Conservation (phyloP, 352 stramenopile genomes). For the Phytopythium aichiense region DNA sequence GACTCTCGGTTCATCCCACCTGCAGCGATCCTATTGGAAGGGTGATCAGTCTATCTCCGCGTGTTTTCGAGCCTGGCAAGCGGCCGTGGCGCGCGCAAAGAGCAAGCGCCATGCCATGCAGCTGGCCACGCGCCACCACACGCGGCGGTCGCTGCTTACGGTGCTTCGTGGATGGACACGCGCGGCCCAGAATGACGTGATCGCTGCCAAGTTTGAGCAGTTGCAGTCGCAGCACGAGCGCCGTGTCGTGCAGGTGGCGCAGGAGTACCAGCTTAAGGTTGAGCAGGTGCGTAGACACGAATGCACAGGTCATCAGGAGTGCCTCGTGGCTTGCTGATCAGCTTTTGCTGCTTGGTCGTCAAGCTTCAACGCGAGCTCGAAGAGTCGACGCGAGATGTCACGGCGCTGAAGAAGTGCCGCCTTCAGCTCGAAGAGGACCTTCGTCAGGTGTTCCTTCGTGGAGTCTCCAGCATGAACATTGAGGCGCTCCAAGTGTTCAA, state of each 20-base stretch:
- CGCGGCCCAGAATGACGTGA: conserved; percentile 5
- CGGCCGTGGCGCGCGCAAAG: background rate
- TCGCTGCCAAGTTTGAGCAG: background rate
- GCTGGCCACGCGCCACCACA: conserved; percentile 11
- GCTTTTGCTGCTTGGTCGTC: background rate
- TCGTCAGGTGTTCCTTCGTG: conserved; percentile 59
- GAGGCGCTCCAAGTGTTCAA: conserved; percentile 60
- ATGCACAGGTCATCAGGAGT: background rate
- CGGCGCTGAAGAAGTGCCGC: conserved; percentile 31
- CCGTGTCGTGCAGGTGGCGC: conserved; percentile 20
- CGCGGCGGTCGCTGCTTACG: conserved; percentile 12
- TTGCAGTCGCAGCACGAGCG: conserved; percentile 31
- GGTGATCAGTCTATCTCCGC: conserved; percentile 12
- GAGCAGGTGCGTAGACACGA: conserved; percentile 21
- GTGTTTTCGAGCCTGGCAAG: conserved; percentile 30
- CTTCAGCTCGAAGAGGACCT: conserved; percentile 60
- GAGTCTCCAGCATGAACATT: conserved; percentile 78
- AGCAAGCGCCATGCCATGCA: conserved; percentile 3
- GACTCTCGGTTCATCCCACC: conserved; percentile 4
- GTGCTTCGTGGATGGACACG: conserved; percentile 19
- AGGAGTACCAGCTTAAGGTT: conserved; percentile 41
- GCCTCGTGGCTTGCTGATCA: background rate
- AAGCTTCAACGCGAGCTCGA: conserved; percentile 45
- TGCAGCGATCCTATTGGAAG: conserved; percentile 23
- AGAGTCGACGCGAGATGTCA: conserved; percentile 24